These are phyloP conservation scores for Rosa persica DNA, from an alignment of 306 rosid genomes.

Conservation along the genomic window DNA sequence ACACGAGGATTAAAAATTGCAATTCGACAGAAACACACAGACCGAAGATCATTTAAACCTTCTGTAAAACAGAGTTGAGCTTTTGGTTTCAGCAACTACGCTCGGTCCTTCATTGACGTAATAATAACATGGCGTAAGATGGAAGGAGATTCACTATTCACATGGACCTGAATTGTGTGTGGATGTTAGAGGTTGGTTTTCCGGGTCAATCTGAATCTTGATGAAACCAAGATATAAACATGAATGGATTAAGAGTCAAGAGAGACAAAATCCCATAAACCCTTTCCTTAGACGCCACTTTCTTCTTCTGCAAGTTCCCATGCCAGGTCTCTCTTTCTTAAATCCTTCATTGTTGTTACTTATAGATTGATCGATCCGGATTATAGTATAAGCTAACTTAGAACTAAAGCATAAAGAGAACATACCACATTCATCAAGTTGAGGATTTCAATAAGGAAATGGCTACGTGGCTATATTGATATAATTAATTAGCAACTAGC, in stretches of 20 bases:
- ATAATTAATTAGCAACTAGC: background rate
- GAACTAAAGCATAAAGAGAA: background rate
- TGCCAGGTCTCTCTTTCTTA: constrained; percentile 32
- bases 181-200: background rate
- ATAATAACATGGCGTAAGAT: constrained; percentile 15
- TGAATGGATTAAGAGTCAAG: background rate
- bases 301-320: constrained; percentile 36
- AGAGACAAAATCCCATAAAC: constrained; percentile 23
- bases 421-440: constrained; percentile 1
- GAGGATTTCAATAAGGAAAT: constrained; percentile 2
- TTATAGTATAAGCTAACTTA: background rate
- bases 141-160: constrained; percentile 21
- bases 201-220: constrained; percentile 22
- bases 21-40: background rate
- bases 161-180: constrained; percentile 19
- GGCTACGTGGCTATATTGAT: background rate
- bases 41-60: background rate
- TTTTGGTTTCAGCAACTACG: background rate
- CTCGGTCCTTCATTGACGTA: constrained; percentile 6
- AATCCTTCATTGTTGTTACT: background rate
- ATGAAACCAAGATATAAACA: constrained; percentile 28
- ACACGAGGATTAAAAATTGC: background rate
- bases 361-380: background rate
- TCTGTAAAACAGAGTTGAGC: background rate
- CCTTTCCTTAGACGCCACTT: constrained; percentile 63